A percentile compares a stretch with the other conserved stretches of the same genome.
Evolutionary conservation across 2,329 filamentous ascomycete genomes (phyloP).

Genomic region (Akanthomyces lecanii): DNA sequence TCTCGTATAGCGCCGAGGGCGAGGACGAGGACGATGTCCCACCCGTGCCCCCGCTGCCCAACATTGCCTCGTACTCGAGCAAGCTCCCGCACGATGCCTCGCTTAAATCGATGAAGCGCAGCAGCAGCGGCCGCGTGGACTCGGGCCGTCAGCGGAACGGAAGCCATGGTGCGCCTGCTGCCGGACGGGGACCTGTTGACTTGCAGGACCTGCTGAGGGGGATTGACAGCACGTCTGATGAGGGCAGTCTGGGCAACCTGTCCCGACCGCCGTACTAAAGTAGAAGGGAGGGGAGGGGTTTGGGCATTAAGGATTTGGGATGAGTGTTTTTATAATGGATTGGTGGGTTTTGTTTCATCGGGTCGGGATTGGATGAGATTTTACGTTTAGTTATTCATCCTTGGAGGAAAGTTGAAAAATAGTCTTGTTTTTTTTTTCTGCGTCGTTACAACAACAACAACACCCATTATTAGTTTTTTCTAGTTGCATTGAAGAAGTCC

Average conservation of each 20-base stretch:
- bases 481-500: neutral
- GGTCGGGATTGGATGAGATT: neutral
- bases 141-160: constrained; percentile 30
- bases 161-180: constrained; percentile 20
- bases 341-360: neutral
- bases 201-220: constrained; percentile 46
- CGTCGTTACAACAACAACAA: neutral
- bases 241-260: constrained; percentile 43
- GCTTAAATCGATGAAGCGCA: constrained; percentile 32
- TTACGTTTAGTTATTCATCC: neutral
- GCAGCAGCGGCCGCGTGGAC: constrained; percentile 40
- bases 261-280: constrained; percentile 47
- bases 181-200: constrained; percentile 34
- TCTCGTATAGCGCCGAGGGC: constrained; percentile 21
- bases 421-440: neutral
- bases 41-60: constrained; percentile 53
- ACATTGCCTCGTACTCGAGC: constrained; percentile 29
- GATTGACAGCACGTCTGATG: constrained; percentile 46
- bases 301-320: neutral
- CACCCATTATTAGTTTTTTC: neutral
- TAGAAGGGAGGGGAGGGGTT: neutral
- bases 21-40: constrained; percentile 40
- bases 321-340: neutral
- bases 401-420: neutral
- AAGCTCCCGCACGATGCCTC: constrained; percentile 20